Base-by-base conservation (phyloP, 1,284 basidiomycete species). In the Porodaedalea pini region DNA sequence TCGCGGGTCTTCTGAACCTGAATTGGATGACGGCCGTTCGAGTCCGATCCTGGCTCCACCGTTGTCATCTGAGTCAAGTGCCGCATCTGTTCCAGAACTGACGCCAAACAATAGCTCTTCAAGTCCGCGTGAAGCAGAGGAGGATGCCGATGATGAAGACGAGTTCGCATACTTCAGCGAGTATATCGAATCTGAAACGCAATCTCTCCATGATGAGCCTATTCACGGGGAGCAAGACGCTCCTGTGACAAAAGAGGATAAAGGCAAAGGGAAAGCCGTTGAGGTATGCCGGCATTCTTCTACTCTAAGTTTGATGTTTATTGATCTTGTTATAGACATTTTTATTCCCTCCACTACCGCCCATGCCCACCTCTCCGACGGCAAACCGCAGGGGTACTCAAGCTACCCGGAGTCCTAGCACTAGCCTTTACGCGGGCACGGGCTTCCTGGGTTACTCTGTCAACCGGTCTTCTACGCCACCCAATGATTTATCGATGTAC, bases 91-190 rank as follows among this genome's bases (percentile, higher is more conserved):
- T 37, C 86, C 87, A 15, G 82, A 77, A 36, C 75, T 89, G 23
- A 82, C 80, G 10, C 82, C 85, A 0, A 82, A 81, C 65, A 69
- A 74, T 41, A 83, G 78, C 62, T 86, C 85, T 0, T 88, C 86
- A 4, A 89, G 86, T 62, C 85, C 86, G 17, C 29, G 21, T 23
- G 52, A 48, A 23, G 25, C 29, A 25, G 52, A 51, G 11, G 56
- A 57, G 21, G 51, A 52, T 23, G 40, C 41, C 2, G 43, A 48
- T 31, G 29, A 45, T 19, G 34, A 43, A 31, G 50, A 51, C 27
- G 45, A 43, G n/a, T 45, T 57, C 34, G 56, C 17, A 39, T 39
- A 29, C 21, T 40, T 56, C 31, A 48, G 47, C 29, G 43, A 54
- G 29, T 54, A 54, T 19, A 47, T 54, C 15, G 49, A 48, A 25